phyloP scores from a whole-genome alignment of 495 filamentous ascomycete species.

The Parmelia sp. region DNA sequence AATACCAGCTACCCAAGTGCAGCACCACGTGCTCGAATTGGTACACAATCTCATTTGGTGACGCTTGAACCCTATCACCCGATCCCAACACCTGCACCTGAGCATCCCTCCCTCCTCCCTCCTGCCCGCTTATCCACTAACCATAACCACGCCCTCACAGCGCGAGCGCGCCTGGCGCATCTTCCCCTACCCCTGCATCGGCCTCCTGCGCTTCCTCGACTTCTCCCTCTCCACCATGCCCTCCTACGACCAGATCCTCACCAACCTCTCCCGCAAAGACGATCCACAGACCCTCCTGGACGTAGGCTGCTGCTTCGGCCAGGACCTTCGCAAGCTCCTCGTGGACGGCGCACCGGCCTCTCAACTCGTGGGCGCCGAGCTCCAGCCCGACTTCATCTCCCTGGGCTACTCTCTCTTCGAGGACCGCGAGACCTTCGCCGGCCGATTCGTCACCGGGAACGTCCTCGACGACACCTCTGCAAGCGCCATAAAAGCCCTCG shows the following conservation, averaged over 20 bases:
- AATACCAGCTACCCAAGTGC: no score
- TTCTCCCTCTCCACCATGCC: constrained; percentile 34
- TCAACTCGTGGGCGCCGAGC: constrained; percentile 43
- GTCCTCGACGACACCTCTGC: constrained; percentile 37
- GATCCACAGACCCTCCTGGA: constrained; percentile 37
- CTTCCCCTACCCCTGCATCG: constrained; percentile 17
- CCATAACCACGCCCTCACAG: no score
- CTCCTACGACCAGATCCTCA: constrained; percentile 35
- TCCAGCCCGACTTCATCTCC: constrained; percentile 41
- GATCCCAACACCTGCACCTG: no score
- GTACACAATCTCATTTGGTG: no score
- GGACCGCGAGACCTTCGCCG: constrained; percentile 34
- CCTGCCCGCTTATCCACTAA: no score
- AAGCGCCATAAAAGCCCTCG: constrained; percentile 34
- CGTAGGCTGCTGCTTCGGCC: constrained; percentile 44
- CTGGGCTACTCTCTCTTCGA: constrained; percentile 47
- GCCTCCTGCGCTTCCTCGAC: constrained; percentile 46
- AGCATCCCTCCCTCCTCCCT: no score
- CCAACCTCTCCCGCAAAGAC: constrained; percentile 17
- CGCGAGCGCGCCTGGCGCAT: no score
- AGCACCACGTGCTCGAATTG: no score
- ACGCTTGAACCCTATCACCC: no score
- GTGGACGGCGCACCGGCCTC: constrained; percentile 38
- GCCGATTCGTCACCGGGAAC: constrained; percentile 32
- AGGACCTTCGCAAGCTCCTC: constrained; percentile 40